Evolutionary conservation across 1,284 basidiomycete genomes (phyloP).

Genomic region (Ustilago shanxiensis): DNA sequence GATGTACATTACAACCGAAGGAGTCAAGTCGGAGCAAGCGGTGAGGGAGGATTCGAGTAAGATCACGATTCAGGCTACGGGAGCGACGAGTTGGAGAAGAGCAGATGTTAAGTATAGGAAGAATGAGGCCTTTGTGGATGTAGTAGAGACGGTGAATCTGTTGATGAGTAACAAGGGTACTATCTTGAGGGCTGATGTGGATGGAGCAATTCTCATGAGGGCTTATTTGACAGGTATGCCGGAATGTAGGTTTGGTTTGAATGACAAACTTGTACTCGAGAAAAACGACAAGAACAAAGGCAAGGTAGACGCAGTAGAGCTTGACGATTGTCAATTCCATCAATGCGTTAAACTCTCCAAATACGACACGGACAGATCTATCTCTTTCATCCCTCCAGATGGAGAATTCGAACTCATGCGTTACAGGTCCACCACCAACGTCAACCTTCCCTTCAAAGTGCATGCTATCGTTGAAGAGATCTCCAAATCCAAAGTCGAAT

Average conservation of each 20-base stretch:
- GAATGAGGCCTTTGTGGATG: constrained; percentile 98
- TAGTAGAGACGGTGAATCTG: constrained; percentile 94
- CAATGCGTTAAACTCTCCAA: constrained; percentile 95
- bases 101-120: constrained; percentile 97
- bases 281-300: constrained; percentile 73
- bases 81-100: constrained; percentile 91
- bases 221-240: constrained; percentile 95
- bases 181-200: constrained; percentile 93
- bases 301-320: constrained; percentile 73
- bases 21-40: constrained; percentile 84
- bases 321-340: constrained; percentile 98
- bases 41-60: constrained; percentile 91
- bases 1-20: constrained; percentile 97
- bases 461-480: constrained; percentile 93
- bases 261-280: constrained; percentile 97
- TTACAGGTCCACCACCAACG: constrained; percentile 94
- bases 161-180: constrained; percentile 96
- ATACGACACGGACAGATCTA: constrained; percentile 91
- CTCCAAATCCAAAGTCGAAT: constrained; percentile 89
- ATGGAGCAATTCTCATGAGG: constrained; percentile 97
- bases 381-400: constrained; percentile 97
- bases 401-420: constrained; percentile 99
- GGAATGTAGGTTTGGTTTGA: constrained; percentile 97
- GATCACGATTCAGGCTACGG: constrained; percentile 95
- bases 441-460: constrained; percentile 90